phyloP scores from a whole-genome alignment of 495 filamentous ascomycete genomes.

The Bryoglossum gracile region DNA sequence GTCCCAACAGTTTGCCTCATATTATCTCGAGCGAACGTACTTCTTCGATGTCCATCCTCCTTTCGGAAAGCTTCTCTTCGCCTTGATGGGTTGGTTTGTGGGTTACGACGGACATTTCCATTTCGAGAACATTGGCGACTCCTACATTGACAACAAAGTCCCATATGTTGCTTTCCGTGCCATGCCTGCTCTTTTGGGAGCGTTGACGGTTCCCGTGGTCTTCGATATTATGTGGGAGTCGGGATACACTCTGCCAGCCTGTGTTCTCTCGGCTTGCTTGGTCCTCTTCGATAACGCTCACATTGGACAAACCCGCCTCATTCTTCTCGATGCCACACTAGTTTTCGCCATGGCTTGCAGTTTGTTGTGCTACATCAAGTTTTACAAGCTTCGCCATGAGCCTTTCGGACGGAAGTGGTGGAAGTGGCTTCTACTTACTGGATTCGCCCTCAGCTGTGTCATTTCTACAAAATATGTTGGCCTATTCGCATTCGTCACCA shows the following conservation, averaged over 20 bases:
- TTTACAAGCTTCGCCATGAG: slow-evolving; percentile 91
- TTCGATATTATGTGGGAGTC: slow-evolving; percentile 99
- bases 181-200: slow-evolving; percentile 85
- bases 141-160: slow-evolving; percentile 93
- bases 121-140: slow-evolving; percentile 99
- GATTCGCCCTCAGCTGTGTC: slow-evolving; percentile 89
- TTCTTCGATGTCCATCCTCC: slow-evolving; percentile 99
- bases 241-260: slow-evolving; percentile 90
- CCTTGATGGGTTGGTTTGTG: slow-evolving; percentile 90
- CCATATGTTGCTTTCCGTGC: slow-evolving; percentile 94
- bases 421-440: slow-evolving; percentile 97
- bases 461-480: slow-evolving; percentile 99
- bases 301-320: slow-evolving; percentile 92
- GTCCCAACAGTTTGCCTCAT: slow-evolving; percentile 71
- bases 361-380: slow-evolving; percentile 87
- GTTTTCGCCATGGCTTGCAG: slow-evolving; percentile 94
- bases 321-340: slow-evolving; percentile 88
- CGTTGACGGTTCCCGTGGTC: slow-evolving; percentile 86
- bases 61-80: slow-evolving; percentile 85
- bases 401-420: slow-evolving; percentile 95
- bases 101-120: slow-evolving; percentile 96
- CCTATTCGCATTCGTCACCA: slow-evolving; percentile 93
- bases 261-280: slow-evolving; percentile 74
- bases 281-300: slow-evolving; percentile 97
- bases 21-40: slow-evolving; percentile 95